These are phyloP conservation scores for Vachellia pachyceras DNA, from an alignment of 306 rosid genomes.

Conservation along the genomic window DNA sequence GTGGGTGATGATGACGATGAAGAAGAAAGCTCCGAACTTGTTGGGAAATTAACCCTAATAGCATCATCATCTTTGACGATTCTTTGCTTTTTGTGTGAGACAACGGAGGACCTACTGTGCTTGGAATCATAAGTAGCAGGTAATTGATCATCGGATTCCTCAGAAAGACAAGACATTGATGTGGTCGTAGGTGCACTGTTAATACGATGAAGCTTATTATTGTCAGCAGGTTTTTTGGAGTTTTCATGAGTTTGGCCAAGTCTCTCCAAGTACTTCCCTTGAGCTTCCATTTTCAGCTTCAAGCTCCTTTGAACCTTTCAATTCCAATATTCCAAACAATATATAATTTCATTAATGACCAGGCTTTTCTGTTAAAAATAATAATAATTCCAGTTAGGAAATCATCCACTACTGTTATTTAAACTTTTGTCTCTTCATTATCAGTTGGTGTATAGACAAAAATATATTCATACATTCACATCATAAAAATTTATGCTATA, in stretches of 20 bases:
- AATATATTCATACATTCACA: no score
- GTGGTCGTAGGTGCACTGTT: not conserved
- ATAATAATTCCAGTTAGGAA: not conserved
- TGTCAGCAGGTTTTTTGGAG: not conserved
- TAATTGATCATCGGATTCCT: slow-evolving; percentile 40
- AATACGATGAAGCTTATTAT: not conserved
- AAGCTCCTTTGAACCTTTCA: slow-evolving; percentile 61
- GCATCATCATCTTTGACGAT: slow-evolving; percentile 11
- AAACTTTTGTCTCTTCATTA: not conserved
- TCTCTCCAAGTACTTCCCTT: slow-evolving; percentile 55
- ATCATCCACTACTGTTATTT: not conserved
- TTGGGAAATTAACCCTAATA: not conserved
- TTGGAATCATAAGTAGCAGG: slow-evolving; percentile 21
- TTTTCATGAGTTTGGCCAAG: slow-evolving; percentile 36
- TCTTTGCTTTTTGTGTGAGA: slow-evolving; percentile 41
- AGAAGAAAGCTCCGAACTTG: not conserved
- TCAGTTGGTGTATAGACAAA: not conserved
- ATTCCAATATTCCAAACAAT: not conserved
- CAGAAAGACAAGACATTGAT: slow-evolving; percentile 41
- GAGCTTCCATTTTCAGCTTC: slow-evolving; percentile 55
- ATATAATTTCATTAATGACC: no score
- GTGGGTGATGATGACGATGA: slow-evolving; percentile 4
- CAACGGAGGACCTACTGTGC: slow-evolving; percentile 11
- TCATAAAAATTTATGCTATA: no score
- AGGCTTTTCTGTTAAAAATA: not conserved